Evolutionary conservation across 441 rosid genomes (phyloP).

Genomic region (Oxalis stricta): DNA sequence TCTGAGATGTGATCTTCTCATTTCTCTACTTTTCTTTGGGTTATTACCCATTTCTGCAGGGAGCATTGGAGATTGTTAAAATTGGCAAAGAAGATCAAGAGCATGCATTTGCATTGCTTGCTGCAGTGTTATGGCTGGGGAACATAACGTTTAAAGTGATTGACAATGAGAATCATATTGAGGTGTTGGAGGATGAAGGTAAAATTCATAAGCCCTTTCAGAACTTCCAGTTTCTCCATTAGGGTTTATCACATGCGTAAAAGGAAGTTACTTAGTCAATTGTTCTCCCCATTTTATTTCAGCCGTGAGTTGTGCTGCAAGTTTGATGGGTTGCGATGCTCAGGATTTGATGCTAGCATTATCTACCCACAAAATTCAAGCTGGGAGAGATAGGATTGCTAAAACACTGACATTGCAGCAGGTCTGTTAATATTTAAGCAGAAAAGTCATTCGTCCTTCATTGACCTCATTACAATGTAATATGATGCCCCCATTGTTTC

Average conservation of each 20-base stretch:
- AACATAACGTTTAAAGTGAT: conserved; percentile 63
- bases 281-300: conserved; percentile 23
- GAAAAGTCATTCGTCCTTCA: background rate
- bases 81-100: conserved; percentile 69
- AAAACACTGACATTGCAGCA: conserved; percentile 69
- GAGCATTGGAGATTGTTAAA: conserved; percentile 61
- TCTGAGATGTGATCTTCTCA: conserved; percentile 1
- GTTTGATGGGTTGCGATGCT: conserved; percentile 56
- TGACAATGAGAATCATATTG: conserved; percentile 74
- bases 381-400: conserved; percentile 55
- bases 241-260: conserved; percentile 4
- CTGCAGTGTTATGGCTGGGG: conserved; percentile 82
- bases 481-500: background rate
- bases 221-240: background rate
- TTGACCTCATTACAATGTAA: background rate
- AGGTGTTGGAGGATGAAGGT: conserved; percentile 80
- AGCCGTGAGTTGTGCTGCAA: conserved; percentile 67
- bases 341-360: conserved; percentile 48
- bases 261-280: background rate
- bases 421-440: conserved; percentile 25
- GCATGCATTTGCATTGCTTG: conserved; percentile 63
- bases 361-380: conserved; percentile 60
- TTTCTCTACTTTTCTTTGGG: background rate
- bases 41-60: conserved; percentile 30
- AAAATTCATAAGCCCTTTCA: conserved; percentile 7